Base-by-base conservation (phyloP, 768 basidiomycete species). In the Tulasnella sp. region DNA sequence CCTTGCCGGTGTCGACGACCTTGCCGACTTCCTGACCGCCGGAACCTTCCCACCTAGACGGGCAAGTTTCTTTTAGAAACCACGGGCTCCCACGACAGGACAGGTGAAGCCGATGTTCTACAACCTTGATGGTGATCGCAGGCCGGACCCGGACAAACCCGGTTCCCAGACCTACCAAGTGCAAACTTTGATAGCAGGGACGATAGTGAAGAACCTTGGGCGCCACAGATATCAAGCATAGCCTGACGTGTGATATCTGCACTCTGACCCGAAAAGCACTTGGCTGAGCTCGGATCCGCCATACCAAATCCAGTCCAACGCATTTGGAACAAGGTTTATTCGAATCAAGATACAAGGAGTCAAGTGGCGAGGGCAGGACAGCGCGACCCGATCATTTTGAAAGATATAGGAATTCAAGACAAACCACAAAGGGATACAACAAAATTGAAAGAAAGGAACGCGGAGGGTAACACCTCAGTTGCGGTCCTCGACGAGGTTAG, bases 1-100 rank as follows among this genome's bases (percentile, higher is more conserved):
- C 89, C 83, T 89, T 92, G 83, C 91, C 91, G 1, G 92, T 92
- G 85, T 92, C 89, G 82, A 87, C 83, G 84, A 96, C 91, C 79
- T 91, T 89, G 77, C 93, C 96, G 82, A 94, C 90, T 86, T 97
- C 96, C 6, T 93, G 86, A 22, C 90, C 89, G n/a, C 92, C 94
- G 42, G 86, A 84, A n/a, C 92, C 92, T 83, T 92, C 89, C 96
- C 96, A 96, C 80, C 93, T 94, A 83, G 37, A 73, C 44, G 60
- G 72, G 22, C 75, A 50, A 69, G 78, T 60, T 40, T 54, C 28
- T 18, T 37, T 48, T 34, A 40, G 24, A n/a, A n/a, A n/a, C n/a
- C n/a, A n/a, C 9, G 0, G 50, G 37, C 31, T 28, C 41, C 18
- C 16, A 46, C 16, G 18, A 58, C 1, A 14, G 14, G 37, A 28